Evolutionary conservation across 352 stramenopile genomes (phyloP), one percentile per base, ranked within the genome.

Genomic region (Globisporangium nodosum): DNA sequence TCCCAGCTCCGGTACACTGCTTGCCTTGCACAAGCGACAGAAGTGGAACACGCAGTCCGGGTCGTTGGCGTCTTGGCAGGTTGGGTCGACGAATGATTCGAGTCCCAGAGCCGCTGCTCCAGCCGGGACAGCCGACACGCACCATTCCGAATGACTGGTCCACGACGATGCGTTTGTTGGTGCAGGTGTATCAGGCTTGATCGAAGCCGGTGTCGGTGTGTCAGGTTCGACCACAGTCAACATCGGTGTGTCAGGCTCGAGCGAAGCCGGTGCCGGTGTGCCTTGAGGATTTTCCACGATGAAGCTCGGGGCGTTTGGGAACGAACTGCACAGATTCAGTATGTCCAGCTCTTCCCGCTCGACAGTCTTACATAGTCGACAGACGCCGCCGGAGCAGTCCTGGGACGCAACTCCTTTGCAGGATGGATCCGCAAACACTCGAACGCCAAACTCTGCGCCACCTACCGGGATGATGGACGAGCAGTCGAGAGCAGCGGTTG

Each of bases 331-430:
- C 18, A 54, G 40, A 5, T 31, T 43, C n/a, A 54, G 49, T 7
- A 31, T 8, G 4, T 15, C 9, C 13, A 54, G 33, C 30, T 54
- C 49, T 18, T 46, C 49, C 5, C 31, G 49, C 16, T 12, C 30
- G 8, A 54, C 9, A 7, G 31, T 54, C 31, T 54, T 54, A 30
- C 49, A 54, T 2, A 54, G 31, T 13, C 49, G 49, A 11, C 49
- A 54, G 18, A 45, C n/a, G 31, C 49, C 49, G n/a, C 49, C 49
- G 15, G 49, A 37, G 33, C 49, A 54, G 31, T 54, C 49, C 2
- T 12, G 12, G 2, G 49, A 54, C 31, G 49, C 31, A 8, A 31
- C 16, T n/a, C 31, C 30, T 37, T 54, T 43, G 33, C 49, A 54
- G 9, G 31, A 33, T 18, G n/a, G 31, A 20, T 54, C 49, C 4